Evolutionary conservation across 2,329 filamentous ascomycete species (phyloP).

Genomic region (Hypoxylon sp.): DNA sequence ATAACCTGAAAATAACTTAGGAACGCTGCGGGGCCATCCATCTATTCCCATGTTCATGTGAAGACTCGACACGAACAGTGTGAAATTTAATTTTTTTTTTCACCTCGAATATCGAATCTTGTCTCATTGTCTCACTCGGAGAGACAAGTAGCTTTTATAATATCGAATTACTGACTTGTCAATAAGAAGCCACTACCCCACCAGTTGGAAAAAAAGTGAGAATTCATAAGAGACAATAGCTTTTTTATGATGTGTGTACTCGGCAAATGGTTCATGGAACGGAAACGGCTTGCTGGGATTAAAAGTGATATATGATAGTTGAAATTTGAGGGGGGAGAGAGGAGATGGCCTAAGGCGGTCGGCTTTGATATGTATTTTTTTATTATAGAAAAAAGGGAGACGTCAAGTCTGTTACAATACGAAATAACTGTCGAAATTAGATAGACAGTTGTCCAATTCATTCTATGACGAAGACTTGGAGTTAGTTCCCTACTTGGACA

Average conservation of each 20-base stretch:
- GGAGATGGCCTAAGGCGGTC: background rate
- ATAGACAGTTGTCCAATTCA: background rate
- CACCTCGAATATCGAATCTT: conserved; percentile 6
- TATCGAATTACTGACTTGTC: conserved; percentile 35
- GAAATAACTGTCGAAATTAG: background rate
- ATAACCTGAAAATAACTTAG: conserved; percentile 12
- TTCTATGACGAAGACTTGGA: background rate
- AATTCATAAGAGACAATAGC: conserved; percentile 29
- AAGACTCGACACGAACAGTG: conserved; percentile 11
- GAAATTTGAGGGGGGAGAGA: conserved; percentile 29
- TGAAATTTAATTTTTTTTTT: too few species aligned
- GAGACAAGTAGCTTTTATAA: conserved; percentile 29
- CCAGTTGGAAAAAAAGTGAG: conserved; percentile 24
- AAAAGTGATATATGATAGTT: conserved; percentile 45
- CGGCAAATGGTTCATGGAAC: conserved; percentile 36
- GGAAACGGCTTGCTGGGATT: conserved; percentile 37
- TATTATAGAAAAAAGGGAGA: conserved; percentile 1
- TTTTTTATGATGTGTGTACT: conserved; percentile 25
- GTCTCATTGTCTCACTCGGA: conserved; percentile 32
- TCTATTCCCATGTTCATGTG: background rate
- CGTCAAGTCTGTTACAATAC: background rate
- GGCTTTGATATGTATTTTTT: conserved; percentile 17
- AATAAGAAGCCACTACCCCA: conserved; percentile 35
- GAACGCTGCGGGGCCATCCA: conserved; percentile 29
- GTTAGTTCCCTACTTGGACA: background rate